phyloP scores from a whole-genome alignment of 257 asterid species.

The Solanum bulbocastanum region DNA sequence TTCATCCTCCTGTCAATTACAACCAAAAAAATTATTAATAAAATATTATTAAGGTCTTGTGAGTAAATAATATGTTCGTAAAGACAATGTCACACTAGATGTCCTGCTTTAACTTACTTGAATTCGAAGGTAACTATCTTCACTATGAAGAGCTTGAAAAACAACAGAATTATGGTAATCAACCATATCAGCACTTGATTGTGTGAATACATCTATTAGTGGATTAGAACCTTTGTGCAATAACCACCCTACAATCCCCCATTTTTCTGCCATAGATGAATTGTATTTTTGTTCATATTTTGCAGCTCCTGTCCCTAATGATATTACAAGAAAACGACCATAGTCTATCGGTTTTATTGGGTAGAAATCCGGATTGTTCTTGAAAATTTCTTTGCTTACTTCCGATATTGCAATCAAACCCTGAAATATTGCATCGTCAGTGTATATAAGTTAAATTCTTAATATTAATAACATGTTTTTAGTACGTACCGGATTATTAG shows the following conservation, averaged over 20 bases:
- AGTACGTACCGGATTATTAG: conserved; percentile 50
- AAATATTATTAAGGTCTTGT: not conserved
- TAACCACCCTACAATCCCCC: conserved; percentile 35
- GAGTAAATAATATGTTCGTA: not conserved
- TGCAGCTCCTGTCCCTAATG: conserved; percentile 35
- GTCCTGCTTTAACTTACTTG: conserved; percentile 21
- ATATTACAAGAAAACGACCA: conserved; percentile 26
- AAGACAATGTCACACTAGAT: too few species aligned
- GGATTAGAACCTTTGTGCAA: conserved; percentile 21
- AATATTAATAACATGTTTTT: not conserved
- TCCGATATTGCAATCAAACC: conserved; percentile 31
- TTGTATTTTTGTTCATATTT: conserved; percentile 16
- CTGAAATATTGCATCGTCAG: conserved; percentile 1
- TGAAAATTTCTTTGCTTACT: conserved; percentile 22
- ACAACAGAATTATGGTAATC: conserved; percentile 29
- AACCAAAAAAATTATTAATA: not conserved
- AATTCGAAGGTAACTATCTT: conserved; percentile 34
- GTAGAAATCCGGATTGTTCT: conserved; percentile 8
- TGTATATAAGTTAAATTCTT: not conserved
- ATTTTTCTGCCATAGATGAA: conserved; percentile 21
- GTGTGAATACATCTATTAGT: conserved; percentile 19
- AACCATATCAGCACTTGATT: conserved; percentile 41
- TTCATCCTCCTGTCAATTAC: conserved; percentile 29
- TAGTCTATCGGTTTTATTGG: conserved; percentile 17
- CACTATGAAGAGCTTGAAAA: conserved; percentile 22